Evolutionary conservation across 2,329 filamentous ascomycete genomes (phyloP).

Genomic region (Aspergillus spinulosporus): DNA sequence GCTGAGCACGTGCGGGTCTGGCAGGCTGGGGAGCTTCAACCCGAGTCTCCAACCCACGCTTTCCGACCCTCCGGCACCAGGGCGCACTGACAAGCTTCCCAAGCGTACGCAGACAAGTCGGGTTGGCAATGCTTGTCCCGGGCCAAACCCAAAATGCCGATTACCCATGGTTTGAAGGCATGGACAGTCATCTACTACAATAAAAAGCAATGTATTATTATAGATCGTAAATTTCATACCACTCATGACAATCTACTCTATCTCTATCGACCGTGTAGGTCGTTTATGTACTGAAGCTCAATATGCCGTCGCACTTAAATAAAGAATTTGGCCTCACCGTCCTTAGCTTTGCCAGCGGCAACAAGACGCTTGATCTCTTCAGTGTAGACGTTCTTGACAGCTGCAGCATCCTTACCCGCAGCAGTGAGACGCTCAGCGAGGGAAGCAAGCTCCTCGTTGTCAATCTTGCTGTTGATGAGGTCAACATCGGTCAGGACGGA

Average conservation of each 20-base stretch:
- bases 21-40: not conserved
- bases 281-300: not conserved
- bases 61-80: not conserved
- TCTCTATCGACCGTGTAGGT: constrained; percentile 9
- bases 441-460: constrained; percentile 83
- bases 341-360: constrained; percentile 80
- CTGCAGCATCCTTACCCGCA: constrained; percentile 72
- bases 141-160: not conserved
- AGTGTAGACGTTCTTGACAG: constrained; percentile 82
- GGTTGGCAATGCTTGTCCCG: constrained; percentile 6
- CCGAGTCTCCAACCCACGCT: constrained; percentile 5
- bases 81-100: constrained; percentile 8
- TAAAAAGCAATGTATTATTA: not conserved
- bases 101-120: constrained; percentile 5
- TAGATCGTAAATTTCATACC: constrained; percentile 4
- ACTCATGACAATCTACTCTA: constrained; percentile 8
- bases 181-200: too few species aligned
- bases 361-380: constrained; percentile 77
- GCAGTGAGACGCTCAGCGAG: constrained; percentile 78
- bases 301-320: constrained; percentile 1
- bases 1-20: constrained; percentile 3
- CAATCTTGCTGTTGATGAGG: constrained; percentile 80
- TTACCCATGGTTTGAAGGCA: not conserved
- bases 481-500: constrained; percentile 82
- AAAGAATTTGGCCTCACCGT: constrained; percentile 70